Evolutionary conservation across 1,139 yeast genomes (phyloP).

Genomic region (Zygosaccharomyces pseudobailii): DNA sequence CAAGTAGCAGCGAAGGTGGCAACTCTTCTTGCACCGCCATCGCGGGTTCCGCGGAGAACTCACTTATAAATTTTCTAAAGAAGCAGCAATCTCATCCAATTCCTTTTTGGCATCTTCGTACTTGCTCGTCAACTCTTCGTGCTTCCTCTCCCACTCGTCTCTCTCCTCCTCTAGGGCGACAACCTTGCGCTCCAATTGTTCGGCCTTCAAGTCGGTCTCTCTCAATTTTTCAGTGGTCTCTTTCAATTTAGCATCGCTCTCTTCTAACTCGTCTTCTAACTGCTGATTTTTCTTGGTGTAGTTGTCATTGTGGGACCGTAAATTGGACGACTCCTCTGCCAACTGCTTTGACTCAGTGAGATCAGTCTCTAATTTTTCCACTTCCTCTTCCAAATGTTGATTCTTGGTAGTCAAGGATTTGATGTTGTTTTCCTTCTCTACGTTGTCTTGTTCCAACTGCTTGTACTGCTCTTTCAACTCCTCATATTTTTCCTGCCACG

Average conservation of each 20-base stretch:
- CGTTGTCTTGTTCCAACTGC: conserved; percentile 84
- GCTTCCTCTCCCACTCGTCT: conserved; percentile 87
- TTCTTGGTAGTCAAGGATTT: conserved; percentile 90
- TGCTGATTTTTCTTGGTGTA: conserved; percentile 87
- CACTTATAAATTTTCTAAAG: conserved; percentile 27
- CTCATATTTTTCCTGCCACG: conserved; percentile 96
- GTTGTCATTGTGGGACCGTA: conserved; percentile 85
- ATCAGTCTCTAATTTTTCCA: conserved; percentile 80
- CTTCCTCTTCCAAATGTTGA: conserved; percentile 82
- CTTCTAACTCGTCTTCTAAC: conserved; percentile 92
- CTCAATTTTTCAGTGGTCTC: conserved; percentile 92
- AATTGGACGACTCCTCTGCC: conserved; percentile 89
- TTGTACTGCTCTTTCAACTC: conserved; percentile 77
- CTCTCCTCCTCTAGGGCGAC: conserved; percentile 88
- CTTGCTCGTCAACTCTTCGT: conserved; percentile 80
- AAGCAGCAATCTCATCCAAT: conserved; percentile 65
- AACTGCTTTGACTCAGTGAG: conserved; percentile 78
- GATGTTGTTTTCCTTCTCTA: conserved; percentile 92
- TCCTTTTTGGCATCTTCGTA: conserved; percentile 82
- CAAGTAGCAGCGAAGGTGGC: background rate
- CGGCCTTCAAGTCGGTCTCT: conserved; percentile 94
- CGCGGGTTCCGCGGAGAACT: background rate
- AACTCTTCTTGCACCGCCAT: background rate
- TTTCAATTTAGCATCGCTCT: conserved; percentile 84
- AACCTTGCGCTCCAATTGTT: conserved; percentile 93